Base-by-base conservation (phyloP, 1,284 basidiomycete species). In the Rhodotorula sp. region DNA sequence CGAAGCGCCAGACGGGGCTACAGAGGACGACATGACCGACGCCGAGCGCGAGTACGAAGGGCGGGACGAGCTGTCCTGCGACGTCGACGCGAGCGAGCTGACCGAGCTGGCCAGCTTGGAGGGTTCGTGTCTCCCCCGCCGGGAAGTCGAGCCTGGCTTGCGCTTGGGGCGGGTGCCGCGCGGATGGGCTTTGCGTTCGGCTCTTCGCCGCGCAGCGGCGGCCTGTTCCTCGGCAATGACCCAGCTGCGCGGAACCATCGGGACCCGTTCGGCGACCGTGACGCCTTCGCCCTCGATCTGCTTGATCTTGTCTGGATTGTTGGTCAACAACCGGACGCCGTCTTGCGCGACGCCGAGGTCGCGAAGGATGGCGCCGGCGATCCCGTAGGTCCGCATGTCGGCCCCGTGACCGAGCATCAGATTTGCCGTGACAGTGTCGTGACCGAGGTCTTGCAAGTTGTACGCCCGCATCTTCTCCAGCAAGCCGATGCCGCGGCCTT, bases 361-460 rank as follows among this genome's bases (percentile, higher is more conserved):
- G 15, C 88, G 86, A 76, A 99, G 80, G 74, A 99, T 98, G 52
- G 91, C 93, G 12, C 85, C 89, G 0, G 95, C 95, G 68, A 99
- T 86, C 76, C 91, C 92, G 82, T 99, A 99, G 59, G 89, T 90
- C 49, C 97, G 86, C 81, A 97, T 92, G 81, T 99, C 97, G 7
- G 97, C 95, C 68, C 89, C 86, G 81, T 97, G 92, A 3, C 97
- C 97, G 34, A 99, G 88, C 85, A 98, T 86, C 57, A 99, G 84
- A 81, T 99, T 99, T 57, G 97, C 97, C 14, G 91, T 90, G 76
- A 99, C 97, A 5, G 97, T 99, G 83, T 99, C 97, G 80, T 98
- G 93, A 0, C 97, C 97, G 67, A 99, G 85, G 80, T 99, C 97
- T 81, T 99, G 97, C 45, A 99, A 85, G 80, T 99, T 99, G 84